Conservation (phyloP, 1,284 basidiomycete species). For the Ganoderma boninense region DNA sequence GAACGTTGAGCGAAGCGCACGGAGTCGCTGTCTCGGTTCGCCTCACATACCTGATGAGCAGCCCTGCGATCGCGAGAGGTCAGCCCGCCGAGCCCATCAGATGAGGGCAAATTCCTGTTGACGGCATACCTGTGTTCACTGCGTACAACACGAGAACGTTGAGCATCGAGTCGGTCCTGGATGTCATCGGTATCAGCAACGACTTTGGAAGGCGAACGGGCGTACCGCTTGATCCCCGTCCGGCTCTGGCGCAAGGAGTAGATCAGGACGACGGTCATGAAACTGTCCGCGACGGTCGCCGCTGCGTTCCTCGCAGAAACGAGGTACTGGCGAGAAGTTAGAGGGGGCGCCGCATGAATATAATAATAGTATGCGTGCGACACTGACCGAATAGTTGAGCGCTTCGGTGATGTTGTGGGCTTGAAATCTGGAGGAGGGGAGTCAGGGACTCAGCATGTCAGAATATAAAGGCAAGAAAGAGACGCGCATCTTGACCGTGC, state of each 20-base stretch:
- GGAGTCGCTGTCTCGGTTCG: neutral
- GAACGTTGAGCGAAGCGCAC: neutral
- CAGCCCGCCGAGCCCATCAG: too few species aligned
- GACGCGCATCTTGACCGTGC: neutral
- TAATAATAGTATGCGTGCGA: too few species aligned
- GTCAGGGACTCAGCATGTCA: neutral
- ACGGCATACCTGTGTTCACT: slow-evolving; percentile 14
- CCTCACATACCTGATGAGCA: neutral
- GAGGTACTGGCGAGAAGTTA: neutral
- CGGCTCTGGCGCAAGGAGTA: neutral
- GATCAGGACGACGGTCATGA: neutral
- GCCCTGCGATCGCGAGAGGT: neutral
- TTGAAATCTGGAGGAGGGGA: neutral
- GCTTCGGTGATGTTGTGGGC: neutral
- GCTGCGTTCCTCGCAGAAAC: neutral
- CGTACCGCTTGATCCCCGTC: slow-evolving; percentile 8
- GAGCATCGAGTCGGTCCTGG: slow-evolving; percentile 20
- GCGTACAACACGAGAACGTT: slow-evolving; percentile 21
- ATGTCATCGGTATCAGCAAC: neutral
- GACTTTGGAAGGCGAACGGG: neutral
- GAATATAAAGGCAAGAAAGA: neutral
- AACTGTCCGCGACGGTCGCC: neutral
- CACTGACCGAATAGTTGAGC: neutral
- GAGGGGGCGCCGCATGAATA: too few species aligned
- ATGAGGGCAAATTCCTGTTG: neutral